A percentile compares a stretch with the other conserved stretches of the same genome.
These are phyloP conservation scores for Cubamyces sp. DNA, from an alignment of 768 basidiomycete genomes.

Conservation along the genomic window DNA sequence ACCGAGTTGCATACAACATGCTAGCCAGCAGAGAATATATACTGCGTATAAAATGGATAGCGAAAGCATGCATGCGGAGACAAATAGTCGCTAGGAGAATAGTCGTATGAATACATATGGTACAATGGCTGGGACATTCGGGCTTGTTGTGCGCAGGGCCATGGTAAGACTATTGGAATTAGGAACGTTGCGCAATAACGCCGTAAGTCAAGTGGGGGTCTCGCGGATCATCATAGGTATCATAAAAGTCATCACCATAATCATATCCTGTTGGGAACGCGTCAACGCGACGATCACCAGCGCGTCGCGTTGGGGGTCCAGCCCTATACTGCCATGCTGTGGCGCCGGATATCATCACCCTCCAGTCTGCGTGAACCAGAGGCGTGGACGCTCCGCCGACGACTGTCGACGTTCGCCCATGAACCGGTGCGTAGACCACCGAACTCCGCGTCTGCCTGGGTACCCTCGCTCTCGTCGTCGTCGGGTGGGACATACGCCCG, in stretches of 20 bases:
- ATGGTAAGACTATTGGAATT: slow-evolving; percentile 14
- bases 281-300: slow-evolving; percentile 14
- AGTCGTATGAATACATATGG: slow-evolving; percentile 24
- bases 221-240: slow-evolving; percentile 25
- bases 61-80: slow-evolving; percentile 4
- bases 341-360: slow-evolving; percentile 59
- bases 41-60: background rate
- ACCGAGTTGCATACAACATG: background rate
- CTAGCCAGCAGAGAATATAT: background rate
- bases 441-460: slow-evolving; percentile 74
- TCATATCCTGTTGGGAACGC: slow-evolving; percentile 12
- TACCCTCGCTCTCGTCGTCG: slow-evolving; percentile 67
- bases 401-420: slow-evolving; percentile 62
- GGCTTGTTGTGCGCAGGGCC: background rate
- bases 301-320: slow-evolving; percentile 8
- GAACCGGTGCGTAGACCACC: slow-evolving; percentile 36
- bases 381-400: slow-evolving; percentile 47
- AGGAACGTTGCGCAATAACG: slow-evolving; percentile 10
- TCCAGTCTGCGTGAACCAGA: slow-evolving; percentile 39
- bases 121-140: slow-evolving; percentile 12
- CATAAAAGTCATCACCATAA: slow-evolving; percentile 22
- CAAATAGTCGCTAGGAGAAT: background rate
- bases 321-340: slow-evolving; percentile 64
- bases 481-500: slow-evolving; percentile 51
- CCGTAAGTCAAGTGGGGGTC: slow-evolving; percentile 17